A percentile compares a stretch with the other conserved stretches of the same genome.
Conservation (phyloP, 345 rosid genomes). For the Eucalyptus sp. region DNA sequence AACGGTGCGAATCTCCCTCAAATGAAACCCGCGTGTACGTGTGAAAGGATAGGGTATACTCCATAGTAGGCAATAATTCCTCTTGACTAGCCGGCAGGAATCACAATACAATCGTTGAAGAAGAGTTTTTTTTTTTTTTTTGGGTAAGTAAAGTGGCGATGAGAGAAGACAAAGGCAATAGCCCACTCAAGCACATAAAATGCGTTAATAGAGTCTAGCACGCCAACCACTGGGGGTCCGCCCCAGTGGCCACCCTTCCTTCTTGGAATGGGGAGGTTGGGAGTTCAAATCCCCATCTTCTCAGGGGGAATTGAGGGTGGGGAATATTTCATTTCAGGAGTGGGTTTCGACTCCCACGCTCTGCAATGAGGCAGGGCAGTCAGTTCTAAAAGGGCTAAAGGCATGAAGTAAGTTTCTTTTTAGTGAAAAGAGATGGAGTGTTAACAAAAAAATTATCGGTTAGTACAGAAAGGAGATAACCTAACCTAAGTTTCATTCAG, state of each 20-base stretch:
- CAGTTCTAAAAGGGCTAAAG: rapidly evolving
- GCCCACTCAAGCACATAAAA: neutral
- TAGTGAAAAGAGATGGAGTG: neutral
- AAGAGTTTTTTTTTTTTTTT: rapidly evolving
- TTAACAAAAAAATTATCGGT: neutral
- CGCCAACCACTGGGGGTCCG: too few species aligned
- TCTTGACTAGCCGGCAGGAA: neutral
- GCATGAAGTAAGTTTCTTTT: rapidly evolving
- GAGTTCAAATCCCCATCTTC: too few species aligned
- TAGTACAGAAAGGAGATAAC: neutral
- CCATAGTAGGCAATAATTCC: neutral
- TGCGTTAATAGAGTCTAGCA: neutral
- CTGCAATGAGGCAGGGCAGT: too few species aligned
- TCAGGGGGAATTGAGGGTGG: too few species aligned
- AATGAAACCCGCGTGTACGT: rapidly evolving
- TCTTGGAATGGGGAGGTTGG: too few species aligned
- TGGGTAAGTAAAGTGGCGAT: neutral
- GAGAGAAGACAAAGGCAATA: neutral
- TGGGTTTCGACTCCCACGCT: too few species aligned
- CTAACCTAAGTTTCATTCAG: neutral
- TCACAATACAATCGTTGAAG: neutral
- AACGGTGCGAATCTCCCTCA: neutral
- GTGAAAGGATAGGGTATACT: neutral
- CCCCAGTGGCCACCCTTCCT: too few species aligned
- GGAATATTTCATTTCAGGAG: too few species aligned